Conservation (phyloP, 306 rosid genomes). For the Benincasa hispida region DNA sequence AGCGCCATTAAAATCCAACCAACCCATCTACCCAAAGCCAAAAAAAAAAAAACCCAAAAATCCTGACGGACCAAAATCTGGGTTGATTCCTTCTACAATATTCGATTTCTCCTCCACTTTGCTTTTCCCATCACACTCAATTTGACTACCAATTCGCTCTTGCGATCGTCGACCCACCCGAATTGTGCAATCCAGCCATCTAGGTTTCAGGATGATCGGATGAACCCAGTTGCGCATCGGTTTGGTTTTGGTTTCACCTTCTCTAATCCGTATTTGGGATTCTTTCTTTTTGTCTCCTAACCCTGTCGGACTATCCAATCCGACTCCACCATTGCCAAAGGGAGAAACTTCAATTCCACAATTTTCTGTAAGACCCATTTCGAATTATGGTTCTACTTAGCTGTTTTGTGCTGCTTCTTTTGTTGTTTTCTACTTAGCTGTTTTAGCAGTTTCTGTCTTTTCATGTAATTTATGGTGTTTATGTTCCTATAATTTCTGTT, state of each 20-base stretch:
- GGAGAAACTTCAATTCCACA: neutral
- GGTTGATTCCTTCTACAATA: neutral
- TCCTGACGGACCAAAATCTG: neutral
- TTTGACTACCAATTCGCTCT: neutral
- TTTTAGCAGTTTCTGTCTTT: neutral
- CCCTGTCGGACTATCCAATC: slow-evolving; percentile 13
- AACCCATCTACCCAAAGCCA: neutral
- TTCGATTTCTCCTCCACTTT: neutral
- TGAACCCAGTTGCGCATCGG: neutral
- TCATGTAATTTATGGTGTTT: neutral
- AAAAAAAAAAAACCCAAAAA: neutral
- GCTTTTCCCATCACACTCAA: neutral
- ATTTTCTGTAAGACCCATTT: slow-evolving; percentile 8
- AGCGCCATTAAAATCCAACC: no score
- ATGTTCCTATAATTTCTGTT: neutral
- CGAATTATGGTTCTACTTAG: neutral
- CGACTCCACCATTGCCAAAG: neutral
- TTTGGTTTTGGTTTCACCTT: neutral
- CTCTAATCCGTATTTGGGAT: neutral
- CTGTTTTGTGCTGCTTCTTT: neutral
- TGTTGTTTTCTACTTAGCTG: neutral
- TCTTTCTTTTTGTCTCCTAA: neutral
- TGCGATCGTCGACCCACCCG: neutral
- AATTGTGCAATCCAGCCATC: neutral
- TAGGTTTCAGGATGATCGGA: neutral